phyloP scores from a whole-genome alignment of 257 asterid genomes.

The Thymus mandschuricus region DNA sequence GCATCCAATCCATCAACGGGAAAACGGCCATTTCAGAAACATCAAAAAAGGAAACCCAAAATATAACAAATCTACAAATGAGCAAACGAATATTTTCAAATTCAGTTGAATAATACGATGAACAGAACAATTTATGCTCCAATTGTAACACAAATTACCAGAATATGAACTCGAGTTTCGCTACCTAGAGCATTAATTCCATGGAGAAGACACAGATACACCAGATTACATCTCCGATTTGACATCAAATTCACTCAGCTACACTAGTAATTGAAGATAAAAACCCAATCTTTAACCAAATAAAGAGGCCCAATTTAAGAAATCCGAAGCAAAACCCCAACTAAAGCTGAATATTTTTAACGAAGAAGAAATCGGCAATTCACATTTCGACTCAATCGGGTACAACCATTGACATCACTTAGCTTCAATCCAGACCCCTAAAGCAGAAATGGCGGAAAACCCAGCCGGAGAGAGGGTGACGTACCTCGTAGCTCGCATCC shows the following conservation, averaged over 20 bases:
- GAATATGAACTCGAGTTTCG: conserved; percentile 12
- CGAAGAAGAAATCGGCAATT: background rate
- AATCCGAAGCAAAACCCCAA: conserved; percentile 15
- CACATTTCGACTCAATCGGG: conserved; percentile 21
- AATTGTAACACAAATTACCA: conserved; percentile 5
- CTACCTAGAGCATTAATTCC: conserved; percentile 1
- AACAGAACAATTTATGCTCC: background rate
- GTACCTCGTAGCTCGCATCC: conserved; percentile 32
- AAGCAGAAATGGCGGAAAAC: conserved; percentile 21
- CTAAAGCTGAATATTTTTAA: background rate
- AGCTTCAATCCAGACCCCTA: conserved; percentile 6
- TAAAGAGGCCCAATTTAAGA: background rate
- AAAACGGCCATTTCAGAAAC: conserved; percentile 3
- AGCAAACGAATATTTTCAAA: background rate
- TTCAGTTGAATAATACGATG: conserved; percentile 12
- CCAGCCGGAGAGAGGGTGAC: background rate
- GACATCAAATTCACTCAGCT: conserved; percentile 25
- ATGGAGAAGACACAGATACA: background rate
- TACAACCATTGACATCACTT: background rate
- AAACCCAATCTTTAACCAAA: background rate
- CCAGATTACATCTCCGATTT: conserved; percentile 1
- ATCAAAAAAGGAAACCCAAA: background rate
- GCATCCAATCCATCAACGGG: conserved; percentile 16
- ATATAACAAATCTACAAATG: background rate
- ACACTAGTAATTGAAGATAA: conserved; percentile 14